Conservation (phyloP, 495 filamentous ascomycete species). For the Tuber umbilicatum region DNA sequence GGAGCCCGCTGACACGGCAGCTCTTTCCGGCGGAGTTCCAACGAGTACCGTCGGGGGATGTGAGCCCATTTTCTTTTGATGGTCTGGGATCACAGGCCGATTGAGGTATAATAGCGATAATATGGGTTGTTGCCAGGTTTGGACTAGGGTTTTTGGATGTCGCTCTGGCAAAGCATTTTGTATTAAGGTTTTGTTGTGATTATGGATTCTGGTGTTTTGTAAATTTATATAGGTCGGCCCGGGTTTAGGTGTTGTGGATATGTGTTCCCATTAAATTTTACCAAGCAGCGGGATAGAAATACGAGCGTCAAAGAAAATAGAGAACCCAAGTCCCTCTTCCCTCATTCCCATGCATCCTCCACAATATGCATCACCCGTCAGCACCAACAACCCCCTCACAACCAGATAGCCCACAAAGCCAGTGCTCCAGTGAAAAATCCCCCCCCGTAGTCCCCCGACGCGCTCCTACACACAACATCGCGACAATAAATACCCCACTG, state of each 20-base stretch:
- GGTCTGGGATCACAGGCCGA: not conserved
- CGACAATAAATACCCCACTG: no score
- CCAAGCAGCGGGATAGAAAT: not conserved
- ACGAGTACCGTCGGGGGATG: conserved; percentile 23
- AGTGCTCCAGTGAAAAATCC: not conserved
- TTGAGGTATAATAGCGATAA: conserved; percentile 11
- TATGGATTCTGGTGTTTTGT: not conserved
- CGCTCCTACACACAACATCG: not conserved
- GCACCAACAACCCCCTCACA: not conserved
- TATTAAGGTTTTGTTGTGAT: not conserved
- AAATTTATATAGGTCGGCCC: not conserved
- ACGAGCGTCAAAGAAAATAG: not conserved
- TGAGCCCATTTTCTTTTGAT: conserved; percentile 3
- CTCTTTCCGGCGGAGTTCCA: conserved; percentile 17
- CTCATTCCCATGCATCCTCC: not conserved
- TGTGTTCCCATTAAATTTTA: not conserved
- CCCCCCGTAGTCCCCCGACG: no score
- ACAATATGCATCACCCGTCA: not conserved
- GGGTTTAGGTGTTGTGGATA: not conserved
- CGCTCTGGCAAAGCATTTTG: not conserved
- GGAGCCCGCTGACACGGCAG: conserved; percentile 6
- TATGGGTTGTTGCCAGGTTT: conserved; percentile 15
- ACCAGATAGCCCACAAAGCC: not conserved
- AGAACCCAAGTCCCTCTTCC: not conserved
- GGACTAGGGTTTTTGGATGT: not conserved